Percentiles rank a stretch among this genome's conserved stretches.
phyloP scores from a whole-genome alignment of 495 filamentous ascomycete genomes.

The Daldinia vernicosa region DNA sequence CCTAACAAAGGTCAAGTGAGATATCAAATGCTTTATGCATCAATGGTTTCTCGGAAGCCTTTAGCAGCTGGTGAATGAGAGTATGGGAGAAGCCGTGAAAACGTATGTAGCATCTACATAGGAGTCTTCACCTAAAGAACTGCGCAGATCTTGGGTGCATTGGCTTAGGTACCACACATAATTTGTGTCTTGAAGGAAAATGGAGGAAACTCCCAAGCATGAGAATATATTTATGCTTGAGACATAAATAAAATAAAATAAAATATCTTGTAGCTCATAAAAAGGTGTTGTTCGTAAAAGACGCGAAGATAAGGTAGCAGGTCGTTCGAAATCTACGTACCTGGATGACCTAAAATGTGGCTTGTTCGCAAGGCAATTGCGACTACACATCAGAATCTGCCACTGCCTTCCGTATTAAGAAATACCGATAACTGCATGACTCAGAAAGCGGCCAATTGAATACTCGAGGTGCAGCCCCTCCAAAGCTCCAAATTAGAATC shows the following conservation, averaged over 20 bases:
- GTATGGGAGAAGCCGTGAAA: not conserved
- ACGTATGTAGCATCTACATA: not conserved
- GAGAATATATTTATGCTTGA: not conserved
- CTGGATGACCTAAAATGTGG: not conserved
- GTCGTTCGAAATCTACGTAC: not conserved
- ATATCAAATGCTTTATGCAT: not conserved
- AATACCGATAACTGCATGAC: slow-evolving; percentile 12
- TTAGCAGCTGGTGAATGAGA: not conserved
- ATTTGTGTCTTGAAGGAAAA: slow-evolving; percentile 7
- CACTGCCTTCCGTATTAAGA: not conserved
- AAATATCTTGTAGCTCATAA: slow-evolving; percentile 17
- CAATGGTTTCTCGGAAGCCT: not conserved
- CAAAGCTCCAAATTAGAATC: slow-evolving; percentile 16
- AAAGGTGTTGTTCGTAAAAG: not conserved
- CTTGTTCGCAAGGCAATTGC: not conserved
- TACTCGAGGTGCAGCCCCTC: slow-evolving; percentile 26
- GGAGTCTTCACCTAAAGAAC: not conserved
- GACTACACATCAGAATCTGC: not conserved
- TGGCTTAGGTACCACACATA: not conserved
- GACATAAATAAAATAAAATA: not conserved
- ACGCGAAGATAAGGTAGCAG: not conserved
- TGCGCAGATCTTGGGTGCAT: not conserved
- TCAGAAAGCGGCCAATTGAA: not conserved
- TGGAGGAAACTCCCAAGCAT: not conserved
- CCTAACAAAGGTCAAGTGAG: not conserved